phyloP scores from a whole-genome alignment of 2,329 filamentous ascomycete species.

The Aspergillus thermomutatus region DNA sequence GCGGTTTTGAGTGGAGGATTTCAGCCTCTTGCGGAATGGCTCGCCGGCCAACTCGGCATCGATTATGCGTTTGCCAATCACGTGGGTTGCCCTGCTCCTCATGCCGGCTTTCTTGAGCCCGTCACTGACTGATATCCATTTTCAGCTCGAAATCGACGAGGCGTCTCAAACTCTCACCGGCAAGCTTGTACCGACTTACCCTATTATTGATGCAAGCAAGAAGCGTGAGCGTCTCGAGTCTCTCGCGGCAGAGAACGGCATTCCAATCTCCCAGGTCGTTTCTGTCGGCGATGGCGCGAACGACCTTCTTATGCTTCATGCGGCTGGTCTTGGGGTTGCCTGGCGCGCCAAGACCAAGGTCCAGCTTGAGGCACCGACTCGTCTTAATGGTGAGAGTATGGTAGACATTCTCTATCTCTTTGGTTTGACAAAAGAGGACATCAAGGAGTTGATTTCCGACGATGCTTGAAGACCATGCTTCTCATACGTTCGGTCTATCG shows the following conservation, averaged over 20 bases:
- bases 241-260: constrained; percentile 53
- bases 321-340: constrained; percentile 60
- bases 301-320: constrained; percentile 62
- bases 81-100: constrained; percentile 38
- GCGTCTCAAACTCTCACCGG: constrained; percentile 53
- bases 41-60: constrained; percentile 74
- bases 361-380: constrained; percentile 58
- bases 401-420: constrained; percentile 58
- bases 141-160: constrained; percentile 48
- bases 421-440: constrained; percentile 50
- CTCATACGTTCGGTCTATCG: background rate
- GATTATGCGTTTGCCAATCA: constrained; percentile 89
- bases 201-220: constrained; percentile 59
- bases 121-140: background rate
- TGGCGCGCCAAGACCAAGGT: constrained; percentile 65
- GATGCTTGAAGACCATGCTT: constrained; percentile 7
- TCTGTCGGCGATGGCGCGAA: constrained; percentile 64
- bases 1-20: constrained; percentile 93
- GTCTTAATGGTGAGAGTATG: constrained; percentile 57
- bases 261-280: constrained; percentile 54
- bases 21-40: constrained; percentile 80
- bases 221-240: constrained; percentile 55
- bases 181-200: constrained; percentile 49
- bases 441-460: constrained; percentile 40
- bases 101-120: background rate